A percentile compares a stretch with the other conserved stretches of the same genome.
These are phyloP conservation scores for Podospora pseudoanserina DNA, from an alignment of 495 filamentous ascomycete species.

Conservation along the genomic window DNA sequence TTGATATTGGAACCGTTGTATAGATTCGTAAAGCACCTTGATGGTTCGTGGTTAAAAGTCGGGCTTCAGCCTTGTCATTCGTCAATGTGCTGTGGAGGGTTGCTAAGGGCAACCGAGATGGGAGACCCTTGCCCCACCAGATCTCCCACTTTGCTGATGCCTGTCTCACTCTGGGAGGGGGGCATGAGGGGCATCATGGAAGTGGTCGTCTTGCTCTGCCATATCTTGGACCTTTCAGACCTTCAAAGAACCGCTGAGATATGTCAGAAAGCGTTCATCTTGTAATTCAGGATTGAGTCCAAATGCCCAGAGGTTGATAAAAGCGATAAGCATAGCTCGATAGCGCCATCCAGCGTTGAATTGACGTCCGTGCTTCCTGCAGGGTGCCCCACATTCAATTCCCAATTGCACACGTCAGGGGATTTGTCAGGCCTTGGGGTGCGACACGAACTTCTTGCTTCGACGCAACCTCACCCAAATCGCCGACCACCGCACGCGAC, in stretches of 20 bases:
- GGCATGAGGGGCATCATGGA: background rate
- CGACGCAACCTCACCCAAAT: constrained; percentile 2
- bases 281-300: background rate
- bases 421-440: constrained; percentile 6
- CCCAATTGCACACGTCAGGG: constrained; percentile 7
- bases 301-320: background rate
- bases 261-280: background rate
- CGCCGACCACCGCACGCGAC: constrained; percentile 16
- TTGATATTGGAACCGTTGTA: constrained; percentile 1
- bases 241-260: no score
- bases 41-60: constrained; percentile 3
- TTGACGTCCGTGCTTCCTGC: background rate
- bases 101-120: constrained; percentile 20
- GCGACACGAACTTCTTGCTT: background rate
- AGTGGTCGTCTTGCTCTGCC: background rate
- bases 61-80: constrained; percentile 13
- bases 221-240: no score
- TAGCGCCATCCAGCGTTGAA: constrained; percentile 6
- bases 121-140: background rate
- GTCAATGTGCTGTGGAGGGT: constrained; percentile 12
- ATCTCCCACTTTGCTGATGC: background rate
- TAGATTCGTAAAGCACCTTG: constrained; percentile 1
- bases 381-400: constrained; percentile 1
- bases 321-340: background rate
- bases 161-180: background rate